These are phyloP conservation scores for Talaromyces wortmannii DNA, from an alignment of 495 filamentous ascomycete genomes.

Conservation along the genomic window DNA sequence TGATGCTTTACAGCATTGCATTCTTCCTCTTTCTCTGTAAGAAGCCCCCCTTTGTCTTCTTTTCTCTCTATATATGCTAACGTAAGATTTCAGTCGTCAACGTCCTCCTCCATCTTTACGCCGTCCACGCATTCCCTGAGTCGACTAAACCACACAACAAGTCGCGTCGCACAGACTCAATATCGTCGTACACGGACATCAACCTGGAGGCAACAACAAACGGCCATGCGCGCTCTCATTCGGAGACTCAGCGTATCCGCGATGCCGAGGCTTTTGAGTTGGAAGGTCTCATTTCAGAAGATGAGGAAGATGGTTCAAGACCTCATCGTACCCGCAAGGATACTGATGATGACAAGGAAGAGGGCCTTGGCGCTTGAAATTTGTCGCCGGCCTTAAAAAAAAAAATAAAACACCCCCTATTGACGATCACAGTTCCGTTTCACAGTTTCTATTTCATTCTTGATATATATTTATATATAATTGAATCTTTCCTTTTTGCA, in stretches of 20 bases:
- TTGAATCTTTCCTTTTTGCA: too few relatives aligned
- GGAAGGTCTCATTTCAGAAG: constrained; percentile 82
- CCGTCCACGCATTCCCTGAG: constrained; percentile 51
- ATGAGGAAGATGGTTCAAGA: constrained; percentile 36
- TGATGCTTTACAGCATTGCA: constrained; percentile 84
- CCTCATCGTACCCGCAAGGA: constrained; percentile 17
- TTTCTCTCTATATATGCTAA: neutral
- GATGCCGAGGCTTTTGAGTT: constrained; percentile 92
- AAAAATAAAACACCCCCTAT: neutral
- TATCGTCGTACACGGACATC: neutral
- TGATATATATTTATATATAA: too few relatives aligned
- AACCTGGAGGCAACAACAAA: constrained; percentile 30
- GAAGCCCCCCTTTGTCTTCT: constrained; percentile 8
- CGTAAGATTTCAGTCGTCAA: constrained; percentile 49
- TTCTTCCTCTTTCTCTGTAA: constrained; percentile 84
- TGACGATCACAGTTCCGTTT: too few relatives aligned
- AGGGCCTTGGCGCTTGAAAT: neutral
- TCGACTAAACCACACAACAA: constrained; percentile 13
- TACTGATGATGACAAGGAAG: constrained; percentile 27
- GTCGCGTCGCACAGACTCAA: constrained; percentile 1
- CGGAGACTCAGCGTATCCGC: constrained; percentile 42
- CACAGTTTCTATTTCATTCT: too few relatives aligned
- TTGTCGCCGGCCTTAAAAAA: neutral
- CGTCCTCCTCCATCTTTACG: constrained; percentile 78
- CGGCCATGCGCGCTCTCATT: constrained; percentile 44